Evolutionary conservation across 1,284 basidiomycete genomes (phyloP).

Genomic region (Mycosarcoma maydis): DNA sequence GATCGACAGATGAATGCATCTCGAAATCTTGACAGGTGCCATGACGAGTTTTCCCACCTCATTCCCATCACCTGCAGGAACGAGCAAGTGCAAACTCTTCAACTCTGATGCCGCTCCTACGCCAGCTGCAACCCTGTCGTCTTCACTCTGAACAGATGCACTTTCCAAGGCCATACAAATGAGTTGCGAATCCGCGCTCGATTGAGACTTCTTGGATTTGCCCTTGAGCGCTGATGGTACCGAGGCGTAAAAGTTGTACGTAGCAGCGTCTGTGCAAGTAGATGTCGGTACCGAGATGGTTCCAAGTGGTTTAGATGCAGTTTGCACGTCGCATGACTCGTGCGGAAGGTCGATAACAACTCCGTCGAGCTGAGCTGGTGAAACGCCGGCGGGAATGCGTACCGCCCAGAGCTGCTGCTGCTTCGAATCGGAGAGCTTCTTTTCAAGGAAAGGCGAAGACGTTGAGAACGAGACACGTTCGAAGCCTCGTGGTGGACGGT

Average conservation of each 20-base stretch:
- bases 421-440: slow-evolving; percentile 17
- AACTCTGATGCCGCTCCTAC: slow-evolving; percentile 47
- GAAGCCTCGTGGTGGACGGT: slow-evolving; percentile 42
- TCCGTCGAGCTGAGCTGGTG: slow-evolving; percentile 39
- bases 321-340: slow-evolving; percentile 8
- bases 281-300: slow-evolving; percentile 18
- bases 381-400: slow-evolving; percentile 35
- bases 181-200: slow-evolving; percentile 44
- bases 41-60: slow-evolving; percentile 30
- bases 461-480: slow-evolving; percentile 26
- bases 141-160: slow-evolving; percentile 3
- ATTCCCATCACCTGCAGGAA: slow-evolving; percentile 27
- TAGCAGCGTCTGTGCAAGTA: slow-evolving; percentile 14
- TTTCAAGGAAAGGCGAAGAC: slow-evolving; percentile 18
- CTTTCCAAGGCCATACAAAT: slow-evolving; percentile 51
- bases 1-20: slow-evolving; percentile 34
- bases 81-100: slow-evolving; percentile 35
- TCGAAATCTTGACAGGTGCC: slow-evolving; percentile 28
- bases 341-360: slow-evolving; percentile 34
- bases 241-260: slow-evolving; percentile 43
- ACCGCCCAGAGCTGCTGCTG: slow-evolving; percentile 43
- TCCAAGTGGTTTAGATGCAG: slow-evolving; percentile 18
- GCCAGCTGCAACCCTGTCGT: slow-evolving; percentile 15
- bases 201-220: slow-evolving; percentile 18
- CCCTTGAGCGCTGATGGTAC: slow-evolving; percentile 16